Evolutionary conservation across 352 stramenopile species (phyloP), one percentile per base, ranked within the genome.

Genomic region (Plasmopara viticola): DNA sequence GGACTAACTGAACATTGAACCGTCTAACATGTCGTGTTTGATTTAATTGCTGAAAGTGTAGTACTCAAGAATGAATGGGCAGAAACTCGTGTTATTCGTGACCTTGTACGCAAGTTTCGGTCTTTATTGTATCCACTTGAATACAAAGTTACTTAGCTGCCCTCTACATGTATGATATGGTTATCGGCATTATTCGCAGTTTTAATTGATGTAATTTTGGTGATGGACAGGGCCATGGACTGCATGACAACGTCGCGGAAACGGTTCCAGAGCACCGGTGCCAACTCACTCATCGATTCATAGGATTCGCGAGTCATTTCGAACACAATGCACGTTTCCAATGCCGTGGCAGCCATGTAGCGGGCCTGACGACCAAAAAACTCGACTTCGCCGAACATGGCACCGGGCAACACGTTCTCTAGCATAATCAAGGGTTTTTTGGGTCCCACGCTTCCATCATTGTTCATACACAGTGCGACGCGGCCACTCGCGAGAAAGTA

Each of bases 361-460:
- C 82, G 74, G 18, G 68, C 71, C 51, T 94, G 84, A 18, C 60
- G 63, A 30, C 79, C 74, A 46, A 94, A 91, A 51, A 94, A 94
- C 46, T 94, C 84, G 3, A 90, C 79, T 51, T 94, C 84, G 18
- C 81, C 84, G 60, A 94, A 94, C 73, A 92, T 87, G 30, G 79
- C 80, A 8, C 78, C 81, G 0, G 81, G 75, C 14, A 87, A 73
- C 38, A 90, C 80, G 29, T 78, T 76, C 53, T 90, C 78, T 8
- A 91, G 46, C 48, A 84, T 48, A 35, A 71, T 68, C 28, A 90
- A 45, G 13, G 67, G 45, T 48, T 81, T 83, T 1, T 72, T 63
- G 5, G 70, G 66, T 3, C 53, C 53, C n/a, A 70, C 66, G 44
- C 66, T 78, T 17, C 70, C 76, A 17, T 90, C 79, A 13, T 78